Conservation (phyloP, 495 filamentous ascomycete genomes). For the Daldinia decipiens region DNA sequence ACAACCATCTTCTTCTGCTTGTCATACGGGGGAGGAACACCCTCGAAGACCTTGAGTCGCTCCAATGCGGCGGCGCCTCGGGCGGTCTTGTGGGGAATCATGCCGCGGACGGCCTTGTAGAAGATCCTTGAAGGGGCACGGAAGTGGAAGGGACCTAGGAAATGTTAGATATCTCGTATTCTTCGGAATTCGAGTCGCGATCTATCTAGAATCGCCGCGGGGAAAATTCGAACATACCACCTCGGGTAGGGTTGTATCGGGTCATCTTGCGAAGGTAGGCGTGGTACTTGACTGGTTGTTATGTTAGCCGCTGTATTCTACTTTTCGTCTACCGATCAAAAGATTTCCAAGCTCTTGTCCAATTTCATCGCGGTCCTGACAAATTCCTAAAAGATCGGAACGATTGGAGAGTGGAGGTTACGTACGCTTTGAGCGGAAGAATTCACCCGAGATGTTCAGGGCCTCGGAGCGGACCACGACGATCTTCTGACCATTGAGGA, state of each 20-base stretch:
- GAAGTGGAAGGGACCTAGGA: slow-evolving; percentile 96
- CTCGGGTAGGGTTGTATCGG: slow-evolving; percentile 98
- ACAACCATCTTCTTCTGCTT: slow-evolving; percentile 99
- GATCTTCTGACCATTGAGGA: slow-evolving; percentile 99
- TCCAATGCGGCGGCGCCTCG: slow-evolving; percentile 96
- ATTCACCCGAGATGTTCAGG: slow-evolving; percentile 99
- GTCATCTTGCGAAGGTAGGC: slow-evolving; percentile 99
- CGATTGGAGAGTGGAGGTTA: slow-evolving; percentile 49
- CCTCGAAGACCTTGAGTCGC: slow-evolving; percentile 99
- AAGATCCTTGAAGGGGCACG: slow-evolving; percentile 97
- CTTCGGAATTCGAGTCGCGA: slow-evolving; percentile 4
- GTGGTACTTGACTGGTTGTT: slow-evolving; percentile 93
- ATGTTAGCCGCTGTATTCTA: slow-evolving; percentile 46
- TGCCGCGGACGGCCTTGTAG: slow-evolving; percentile 99
- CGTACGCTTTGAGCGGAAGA: slow-evolving; percentile 99
- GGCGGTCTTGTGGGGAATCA: slow-evolving; percentile 99
- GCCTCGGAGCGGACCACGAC: slow-evolving; percentile 98
- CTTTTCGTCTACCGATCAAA: slow-evolving; percentile 3
- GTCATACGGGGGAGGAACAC: slow-evolving; percentile 98
- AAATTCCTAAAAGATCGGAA: slow-evolving; percentile 8
- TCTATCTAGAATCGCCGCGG: slow-evolving; percentile 25
- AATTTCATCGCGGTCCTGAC: slow-evolving; percentile 17
- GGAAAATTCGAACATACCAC: slow-evolving; percentile 69
- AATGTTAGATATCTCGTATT: slow-evolving; percentile 53
- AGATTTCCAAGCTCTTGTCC: slow-evolving; percentile 23